Evolutionary conservation across 257 asterid species (phyloP).

Genomic region (Knoxia roxburghii): DNA sequence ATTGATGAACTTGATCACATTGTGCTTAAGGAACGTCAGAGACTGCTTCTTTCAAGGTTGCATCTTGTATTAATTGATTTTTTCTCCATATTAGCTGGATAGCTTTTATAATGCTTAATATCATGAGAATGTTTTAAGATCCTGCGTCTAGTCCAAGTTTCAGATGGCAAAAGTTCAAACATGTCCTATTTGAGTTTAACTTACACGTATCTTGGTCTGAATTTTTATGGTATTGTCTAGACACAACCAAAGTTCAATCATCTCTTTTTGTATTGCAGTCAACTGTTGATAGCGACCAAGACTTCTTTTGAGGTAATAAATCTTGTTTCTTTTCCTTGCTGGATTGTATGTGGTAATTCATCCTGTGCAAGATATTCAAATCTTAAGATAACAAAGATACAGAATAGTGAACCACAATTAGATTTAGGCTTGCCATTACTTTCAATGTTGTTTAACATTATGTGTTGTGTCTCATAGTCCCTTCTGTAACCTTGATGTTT

Average conservation of each 20-base stretch:
- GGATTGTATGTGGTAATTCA: not conserved
- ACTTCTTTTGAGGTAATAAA: conserved; percentile 14
- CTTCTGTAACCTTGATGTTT: not conserved
- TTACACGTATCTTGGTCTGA: not conserved
- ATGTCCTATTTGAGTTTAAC: not conserved
- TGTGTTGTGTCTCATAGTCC: not conserved
- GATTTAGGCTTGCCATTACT: not conserved
- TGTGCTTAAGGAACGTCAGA: conserved; percentile 48
- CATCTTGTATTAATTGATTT: conserved; percentile 13
- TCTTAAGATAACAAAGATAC: not conserved
- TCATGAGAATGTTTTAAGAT: not conserved
- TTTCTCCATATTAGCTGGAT: not conserved
- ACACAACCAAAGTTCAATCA: not conserved
- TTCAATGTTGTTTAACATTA: no score
- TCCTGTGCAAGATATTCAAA: not conserved
- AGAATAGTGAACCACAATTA: not conserved
- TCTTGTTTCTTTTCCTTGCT: not conserved
- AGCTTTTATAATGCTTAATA: not conserved
- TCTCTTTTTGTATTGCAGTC: conserved; percentile 14
- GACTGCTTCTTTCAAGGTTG: conserved; percentile 55
- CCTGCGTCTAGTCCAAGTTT: not conserved
- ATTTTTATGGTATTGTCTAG: not conserved
- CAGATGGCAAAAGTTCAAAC: not conserved
- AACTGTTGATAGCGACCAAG: not conserved
- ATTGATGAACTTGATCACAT: conserved; percentile 60